A percentile compares a stretch with the other conserved stretches of the same genome.
Conservation (phyloP, 2,329 filamentous ascomycete species). For the Fusarium xylarioides region DNA sequence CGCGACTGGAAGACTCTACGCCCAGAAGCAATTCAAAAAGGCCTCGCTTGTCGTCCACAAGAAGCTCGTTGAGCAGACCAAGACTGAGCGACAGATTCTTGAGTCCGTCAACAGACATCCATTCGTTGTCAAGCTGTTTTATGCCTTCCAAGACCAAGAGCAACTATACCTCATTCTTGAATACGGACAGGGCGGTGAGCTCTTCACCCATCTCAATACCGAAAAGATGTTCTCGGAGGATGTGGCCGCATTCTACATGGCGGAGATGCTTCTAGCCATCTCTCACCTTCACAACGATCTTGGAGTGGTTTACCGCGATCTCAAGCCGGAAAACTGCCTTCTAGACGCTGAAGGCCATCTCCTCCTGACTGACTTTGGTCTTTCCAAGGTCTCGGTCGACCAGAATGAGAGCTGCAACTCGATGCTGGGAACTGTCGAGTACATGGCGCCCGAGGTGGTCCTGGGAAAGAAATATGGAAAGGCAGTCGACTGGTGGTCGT, state of each 20-base stretch:
- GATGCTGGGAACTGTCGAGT: slow-evolving; percentile 93
- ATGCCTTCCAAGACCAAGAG: slow-evolving; percentile 97
- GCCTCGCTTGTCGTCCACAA: slow-evolving; percentile 95
- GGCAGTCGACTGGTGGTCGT: slow-evolving; percentile 98
- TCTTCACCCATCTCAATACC: slow-evolving; percentile 93
- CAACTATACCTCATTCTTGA: slow-evolving; percentile 97
- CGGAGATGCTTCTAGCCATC: slow-evolving; percentile 93
- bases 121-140: slow-evolving; percentile 97
- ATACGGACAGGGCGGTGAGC: slow-evolving; percentile 95
- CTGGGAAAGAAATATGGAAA: slow-evolving; percentile 89
- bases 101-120: slow-evolving; percentile 97
- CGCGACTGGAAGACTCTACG: slow-evolving; percentile 86
- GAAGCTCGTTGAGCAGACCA: slow-evolving; percentile 95
- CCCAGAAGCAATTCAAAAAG: slow-evolving; percentile 99
- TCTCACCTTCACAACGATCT: slow-evolving; percentile 92
- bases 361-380: slow-evolving; percentile 93
- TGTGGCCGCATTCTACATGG: slow-evolving; percentile 96
- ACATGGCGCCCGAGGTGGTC: slow-evolving; percentile 98
- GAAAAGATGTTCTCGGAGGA: slow-evolving; percentile 96
- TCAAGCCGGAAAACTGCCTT: slow-evolving; percentile 98
- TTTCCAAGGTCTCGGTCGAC: slow-evolving; percentile 91
- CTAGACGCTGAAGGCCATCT: slow-evolving; percentile 91
- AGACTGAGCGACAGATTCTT: slow-evolving; percentile 92
- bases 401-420: slow-evolving; percentile 76
- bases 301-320: slow-evolving; percentile 93